A percentile compares a stretch with the other conserved stretches of the same genome.
These are phyloP conservation scores for Ambispora gerdemannii DNA, from an alignment of 192 early-diverging fungal species.

Conservation along the genomic window DNA sequence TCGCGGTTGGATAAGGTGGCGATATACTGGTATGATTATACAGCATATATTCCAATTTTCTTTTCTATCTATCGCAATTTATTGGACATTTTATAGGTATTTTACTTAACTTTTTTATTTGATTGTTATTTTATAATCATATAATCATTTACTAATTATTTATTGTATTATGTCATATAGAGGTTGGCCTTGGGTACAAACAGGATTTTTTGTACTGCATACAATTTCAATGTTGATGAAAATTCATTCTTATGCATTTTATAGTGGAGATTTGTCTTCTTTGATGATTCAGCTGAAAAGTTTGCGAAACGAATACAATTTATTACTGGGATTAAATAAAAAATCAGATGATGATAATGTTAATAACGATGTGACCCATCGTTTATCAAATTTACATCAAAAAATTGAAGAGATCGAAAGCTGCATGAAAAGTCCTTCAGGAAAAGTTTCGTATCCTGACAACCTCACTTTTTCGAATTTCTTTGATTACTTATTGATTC, in stretches of 20 bases:
- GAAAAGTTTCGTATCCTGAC: constrained; percentile 63
- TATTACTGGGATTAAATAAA: constrained; percentile 27
- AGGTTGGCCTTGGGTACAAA: constrained; percentile 90
- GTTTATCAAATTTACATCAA: constrained; percentile 21
- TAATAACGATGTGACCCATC: neutral
- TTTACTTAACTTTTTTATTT: constrained; percentile 15
- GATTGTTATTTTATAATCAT: neutral
- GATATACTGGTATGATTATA: constrained; percentile 44
- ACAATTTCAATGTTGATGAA: constrained; percentile 94
- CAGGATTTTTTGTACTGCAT: constrained; percentile 83
- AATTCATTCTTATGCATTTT: constrained; percentile 86
- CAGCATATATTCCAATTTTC: constrained; percentile 61
- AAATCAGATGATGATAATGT: constrained; percentile 29
- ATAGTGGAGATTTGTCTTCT: constrained; percentile 70
- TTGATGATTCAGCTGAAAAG: constrained; percentile 39
- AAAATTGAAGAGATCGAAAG: constrained; percentile 55
- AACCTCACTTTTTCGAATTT: constrained; percentile 84
- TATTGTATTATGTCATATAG: constrained; percentile 33
- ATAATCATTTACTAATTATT: constrained; percentile 44
- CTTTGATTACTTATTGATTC: constrained; percentile 82
- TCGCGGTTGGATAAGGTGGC: constrained; percentile 49
- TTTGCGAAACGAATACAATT: constrained; percentile 36
- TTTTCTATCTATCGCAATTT: constrained; percentile 57
- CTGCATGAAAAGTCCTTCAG: constrained; percentile 47
- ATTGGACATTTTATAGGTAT: constrained; percentile 58